Conservation (phyloP, 108 stramenopile genomes). For the Cyclotella sp. region DNA sequence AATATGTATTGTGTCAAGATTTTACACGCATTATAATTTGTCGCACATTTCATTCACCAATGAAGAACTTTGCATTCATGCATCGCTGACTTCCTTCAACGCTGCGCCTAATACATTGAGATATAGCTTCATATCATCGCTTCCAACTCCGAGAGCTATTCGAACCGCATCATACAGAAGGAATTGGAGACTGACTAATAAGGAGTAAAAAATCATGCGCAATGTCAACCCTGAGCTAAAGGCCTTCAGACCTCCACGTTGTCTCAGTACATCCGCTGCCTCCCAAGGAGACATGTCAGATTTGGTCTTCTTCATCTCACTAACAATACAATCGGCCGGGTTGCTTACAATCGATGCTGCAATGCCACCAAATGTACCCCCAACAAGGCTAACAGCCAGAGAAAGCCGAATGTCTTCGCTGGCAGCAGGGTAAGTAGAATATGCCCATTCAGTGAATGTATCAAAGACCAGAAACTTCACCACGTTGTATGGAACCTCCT, state of each 20-base stretch:
- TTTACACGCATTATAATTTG: neutral
- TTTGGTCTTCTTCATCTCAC: conserved; percentile 77
- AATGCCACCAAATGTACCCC: conserved; percentile 72
- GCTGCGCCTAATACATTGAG: conserved; percentile 74
- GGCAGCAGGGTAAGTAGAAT: conserved; percentile 64
- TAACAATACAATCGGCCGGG: conserved; percentile 74
- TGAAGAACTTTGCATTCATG: no score
- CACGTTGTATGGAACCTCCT: conserved; percentile 47
- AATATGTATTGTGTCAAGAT: neutral
- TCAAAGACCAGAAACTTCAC: conserved; percentile 76
- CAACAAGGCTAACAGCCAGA: conserved; percentile 67
- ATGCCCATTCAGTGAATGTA: conserved; percentile 57
- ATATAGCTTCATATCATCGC: conserved; percentile 82
- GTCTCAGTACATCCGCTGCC: conserved; percentile 46
- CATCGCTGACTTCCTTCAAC: conserved; percentile 18
- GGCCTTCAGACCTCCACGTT: conserved; percentile 49
- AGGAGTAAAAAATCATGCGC: conserved; percentile 72
- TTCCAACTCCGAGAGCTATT: conserved; percentile 68
- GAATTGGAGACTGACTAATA: conserved; percentile 80
- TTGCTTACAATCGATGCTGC: conserved; percentile 72
- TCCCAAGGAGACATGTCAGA: conserved; percentile 62
- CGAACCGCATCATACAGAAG: conserved; percentile 72
- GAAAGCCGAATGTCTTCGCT: conserved; percentile 75
- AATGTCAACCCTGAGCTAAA: conserved; percentile 61
- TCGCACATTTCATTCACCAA: no score